Conservation (phyloP, 768 basidiomycete species). For the Russula griseocarnosa region DNA sequence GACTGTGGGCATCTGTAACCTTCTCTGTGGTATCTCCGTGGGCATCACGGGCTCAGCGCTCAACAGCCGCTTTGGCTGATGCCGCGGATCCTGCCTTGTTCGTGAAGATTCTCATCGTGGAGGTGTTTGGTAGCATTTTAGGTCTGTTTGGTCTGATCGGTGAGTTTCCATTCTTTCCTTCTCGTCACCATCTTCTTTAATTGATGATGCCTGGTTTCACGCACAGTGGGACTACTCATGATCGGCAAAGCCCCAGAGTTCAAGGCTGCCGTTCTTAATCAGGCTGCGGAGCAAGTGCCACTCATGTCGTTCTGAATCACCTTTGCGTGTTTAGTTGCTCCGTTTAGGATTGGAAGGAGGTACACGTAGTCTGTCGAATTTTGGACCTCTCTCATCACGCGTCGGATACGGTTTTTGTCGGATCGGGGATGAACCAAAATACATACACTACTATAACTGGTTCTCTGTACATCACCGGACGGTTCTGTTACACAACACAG, state of each 20-base stretch:
- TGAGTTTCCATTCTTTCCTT: conserved; percentile 38
- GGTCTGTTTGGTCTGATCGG: conserved; percentile 92
- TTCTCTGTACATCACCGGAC: background rate
- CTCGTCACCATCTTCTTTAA: conserved; percentile 4
- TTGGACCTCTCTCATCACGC: background rate
- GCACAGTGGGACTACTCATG: conserved; percentile 78
- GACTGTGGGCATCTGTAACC: conserved; percentile 90
- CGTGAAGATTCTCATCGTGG: conserved; percentile 95
- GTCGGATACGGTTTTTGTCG: background rate
- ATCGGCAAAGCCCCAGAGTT: conserved; percentile 62
- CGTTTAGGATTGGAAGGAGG: background rate
- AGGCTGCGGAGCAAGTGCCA: conserved; percentile 3
- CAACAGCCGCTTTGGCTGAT: conserved; percentile 91
- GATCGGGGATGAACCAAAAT: background rate
- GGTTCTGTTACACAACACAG: background rate
- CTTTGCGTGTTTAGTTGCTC: background rate
- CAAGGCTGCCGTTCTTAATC: conserved; percentile 35
- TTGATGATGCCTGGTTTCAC: conserved; percentile 10
- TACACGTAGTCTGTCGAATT: background rate
- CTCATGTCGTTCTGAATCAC: conserved; percentile 5
- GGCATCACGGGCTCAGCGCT: conserved; percentile 95
- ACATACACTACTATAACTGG: background rate
- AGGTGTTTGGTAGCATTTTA: conserved; percentile 88
- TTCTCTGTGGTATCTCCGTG: conserved; percentile 91
- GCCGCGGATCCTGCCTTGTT: conserved; percentile 93